A percentile compares a stretch with the other conserved stretches of the same genome.
phyloP scores from a whole-genome alignment of 2,329 filamentous ascomycete genomes.

The Aspergillus hiratsukae region DNA sequence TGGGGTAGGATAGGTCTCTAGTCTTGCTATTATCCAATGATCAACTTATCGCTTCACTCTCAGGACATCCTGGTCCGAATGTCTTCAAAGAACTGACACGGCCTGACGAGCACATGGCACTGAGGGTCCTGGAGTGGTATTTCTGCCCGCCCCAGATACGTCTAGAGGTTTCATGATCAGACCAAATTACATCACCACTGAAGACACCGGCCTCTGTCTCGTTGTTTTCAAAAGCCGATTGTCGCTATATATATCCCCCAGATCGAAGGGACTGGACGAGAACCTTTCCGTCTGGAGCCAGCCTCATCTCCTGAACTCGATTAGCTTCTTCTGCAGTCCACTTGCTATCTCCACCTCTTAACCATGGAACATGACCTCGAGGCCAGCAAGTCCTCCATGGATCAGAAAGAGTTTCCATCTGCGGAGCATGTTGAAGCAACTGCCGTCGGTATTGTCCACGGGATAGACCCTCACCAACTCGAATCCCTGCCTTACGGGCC shows the following conservation, averaged over 20 bases:
- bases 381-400: background rate
- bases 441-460: background rate
- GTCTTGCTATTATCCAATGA: background rate
- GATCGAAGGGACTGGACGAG: background rate
- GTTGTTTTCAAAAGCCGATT: background rate
- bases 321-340: background rate
- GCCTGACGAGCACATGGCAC: too few species aligned
- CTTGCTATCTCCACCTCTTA: background rate
- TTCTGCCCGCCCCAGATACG: background rate
- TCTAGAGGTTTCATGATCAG: background rate
- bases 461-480: background rate
- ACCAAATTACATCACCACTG: background rate
- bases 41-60: background rate
- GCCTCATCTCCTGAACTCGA: too few species aligned
- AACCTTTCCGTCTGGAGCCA: background rate
- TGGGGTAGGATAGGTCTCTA: background rate
- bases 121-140: background rate
- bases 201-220: background rate
- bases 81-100: background rate
- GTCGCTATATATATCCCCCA: background rate
- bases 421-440: background rate
- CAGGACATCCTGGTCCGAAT: background rate
- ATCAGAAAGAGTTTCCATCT: background rate
- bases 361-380: background rate
- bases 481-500: constrained; percentile 20